Percentiles rank a stretch among this genome's conserved stretches.
phyloP scores from a whole-genome alignment of 805 yeast genomes.

The Maudiozyma serrabonitensis region DNA sequence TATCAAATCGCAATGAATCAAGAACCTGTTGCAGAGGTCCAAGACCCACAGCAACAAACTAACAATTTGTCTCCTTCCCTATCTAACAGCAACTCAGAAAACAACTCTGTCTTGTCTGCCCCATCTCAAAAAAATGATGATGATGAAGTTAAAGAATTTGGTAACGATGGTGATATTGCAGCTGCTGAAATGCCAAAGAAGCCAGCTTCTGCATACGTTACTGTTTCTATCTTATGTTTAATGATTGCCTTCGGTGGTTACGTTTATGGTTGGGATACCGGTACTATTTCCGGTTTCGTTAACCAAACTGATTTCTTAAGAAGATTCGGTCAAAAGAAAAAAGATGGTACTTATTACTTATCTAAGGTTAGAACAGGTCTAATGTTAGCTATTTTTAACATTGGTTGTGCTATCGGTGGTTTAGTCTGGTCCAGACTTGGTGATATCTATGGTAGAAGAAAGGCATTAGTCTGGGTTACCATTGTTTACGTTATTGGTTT shows the following conservation, averaged over 20 bases:
- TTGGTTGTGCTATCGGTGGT: conserved; percentile 68
- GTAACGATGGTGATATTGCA: conserved; percentile 1
- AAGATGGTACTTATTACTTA: conserved; percentile 33
- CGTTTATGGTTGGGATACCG: conserved; percentile 68
- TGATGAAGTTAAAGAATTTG: conserved; percentile 13
- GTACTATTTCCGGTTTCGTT: conserved; percentile 64
- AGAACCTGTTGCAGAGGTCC: neutral
- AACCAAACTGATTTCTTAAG: conserved; percentile 44
- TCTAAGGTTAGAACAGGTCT: conserved; percentile 39
- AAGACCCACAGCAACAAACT: neutral
- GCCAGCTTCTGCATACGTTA: conserved; percentile 11
- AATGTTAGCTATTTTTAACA: conserved; percentile 49
- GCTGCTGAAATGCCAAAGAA: conserved; percentile 8
- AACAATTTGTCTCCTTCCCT: conserved; percentile 1
- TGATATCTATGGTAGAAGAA: conserved; percentile 58
- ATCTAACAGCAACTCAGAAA: conserved; percentile 9
- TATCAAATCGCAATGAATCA: neutral
- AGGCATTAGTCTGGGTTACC: conserved; percentile 50
- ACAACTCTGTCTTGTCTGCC: conserved; percentile 16
- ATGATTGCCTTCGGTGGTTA: conserved; percentile 58
- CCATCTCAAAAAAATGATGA: conserved; percentile 19
- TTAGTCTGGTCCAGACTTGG: conserved; percentile 58
- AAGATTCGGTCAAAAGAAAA: conserved; percentile 40
- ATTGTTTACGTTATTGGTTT: conserved; percentile 50
- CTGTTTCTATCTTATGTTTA: conserved; percentile 16